phyloP scores from a whole-genome alignment of 208 protist genomes.

The Crithidia expoeki region DNA sequence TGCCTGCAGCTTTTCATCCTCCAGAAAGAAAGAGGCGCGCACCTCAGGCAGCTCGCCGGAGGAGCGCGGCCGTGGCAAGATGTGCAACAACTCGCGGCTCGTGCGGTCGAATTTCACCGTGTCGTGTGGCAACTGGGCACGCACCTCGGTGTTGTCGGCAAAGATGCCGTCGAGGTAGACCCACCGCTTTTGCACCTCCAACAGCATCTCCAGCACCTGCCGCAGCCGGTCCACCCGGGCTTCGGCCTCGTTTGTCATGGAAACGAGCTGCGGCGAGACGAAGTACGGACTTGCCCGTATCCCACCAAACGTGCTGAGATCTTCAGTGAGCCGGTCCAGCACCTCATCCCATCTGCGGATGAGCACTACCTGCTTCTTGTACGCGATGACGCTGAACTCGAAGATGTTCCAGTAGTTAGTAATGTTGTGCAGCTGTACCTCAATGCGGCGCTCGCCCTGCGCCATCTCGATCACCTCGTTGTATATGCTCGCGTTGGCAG shows the following conservation, averaged over 20 bases:
- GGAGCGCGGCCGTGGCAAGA: conserved; percentile 90
- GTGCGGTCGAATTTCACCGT: conserved; percentile 93
- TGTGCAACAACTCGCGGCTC: conserved; percentile 93
- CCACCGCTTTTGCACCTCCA: conserved; percentile 98
- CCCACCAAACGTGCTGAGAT: conserved; percentile 92
- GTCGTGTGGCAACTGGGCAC: conserved; percentile 95
- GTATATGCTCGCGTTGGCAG: conserved; percentile 94
- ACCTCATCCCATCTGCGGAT: conserved; percentile 98
- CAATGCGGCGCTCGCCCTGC: conserved; percentile 87
- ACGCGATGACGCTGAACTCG: conserved; percentile 94
- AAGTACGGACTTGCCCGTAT: conserved; percentile 98
- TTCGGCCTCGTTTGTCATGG: conserved; percentile 89
- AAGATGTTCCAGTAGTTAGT: conserved; percentile 92
- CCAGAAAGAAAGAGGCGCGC: conserved; percentile 89
- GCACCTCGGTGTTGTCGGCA: conserved; percentile 94
- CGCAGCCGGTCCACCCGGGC: conserved; percentile 92
- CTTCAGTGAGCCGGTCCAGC: conserved; percentile 93
- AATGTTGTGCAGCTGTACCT: conserved; percentile 87
- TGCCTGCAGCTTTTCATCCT: conserved; percentile 89
- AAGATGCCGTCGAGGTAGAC: conserved; percentile 99
- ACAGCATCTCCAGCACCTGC: conserved; percentile 91
- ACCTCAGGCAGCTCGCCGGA: conserved; percentile 53
- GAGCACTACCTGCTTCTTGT: conserved; percentile 95
- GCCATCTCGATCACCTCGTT: conserved; percentile 90
- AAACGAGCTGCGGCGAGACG: conserved; percentile 61